Base-by-base conservation (phyloP, 495 filamentous ascomycete genomes). In the Neurospora discreta region DNA sequence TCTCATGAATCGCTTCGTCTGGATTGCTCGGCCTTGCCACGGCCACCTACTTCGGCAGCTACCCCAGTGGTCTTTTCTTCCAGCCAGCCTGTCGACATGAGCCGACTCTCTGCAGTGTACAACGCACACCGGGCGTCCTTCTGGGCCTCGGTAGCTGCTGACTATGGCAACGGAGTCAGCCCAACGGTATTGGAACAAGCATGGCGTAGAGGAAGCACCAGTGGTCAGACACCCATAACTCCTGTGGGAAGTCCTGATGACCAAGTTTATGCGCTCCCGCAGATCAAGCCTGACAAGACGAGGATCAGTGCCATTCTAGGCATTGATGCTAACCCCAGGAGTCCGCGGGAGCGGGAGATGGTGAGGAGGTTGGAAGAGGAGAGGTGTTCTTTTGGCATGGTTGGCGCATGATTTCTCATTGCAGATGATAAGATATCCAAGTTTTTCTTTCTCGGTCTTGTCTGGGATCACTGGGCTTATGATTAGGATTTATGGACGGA, bases 61-160 rank as follows among this genome's bases (percentile, higher is more conserved):
- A 72, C 78, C 36, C 70, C 72, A 8, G 70, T 43, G 7, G 68
- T 74, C 3, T 79, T 71, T 70, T 44, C 42, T 36, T 65, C 77
- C 70, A 76, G 75, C 73, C 77, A 82, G 70, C 81, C 81, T 8
- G 82, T 94, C 74, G 90, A 94, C 79, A 88, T 89, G 72, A 83
- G 86, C 71, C 88, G 90, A 68, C 88, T 94, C 13, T 86, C 86
- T 42, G 84, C 86, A 58, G 85, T 93, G 68, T 93, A 94, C 78
- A 87, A 89, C 70, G 83, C 86, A 15, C 90, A 92, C 75, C 87
- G 90, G 40, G 82, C 85, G 41, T 86, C 87, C 15, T 94, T 94
- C 79, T 94, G 92, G 92, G 84, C 84, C 65, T 85, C 85, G 46
- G 86, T 94, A 42, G 91, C 92, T 26, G 80, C 85, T 41, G 89